Evolutionary conservation across 805 yeast genomes (phyloP).

Genomic region (Jamesozyma rosinii): DNA sequence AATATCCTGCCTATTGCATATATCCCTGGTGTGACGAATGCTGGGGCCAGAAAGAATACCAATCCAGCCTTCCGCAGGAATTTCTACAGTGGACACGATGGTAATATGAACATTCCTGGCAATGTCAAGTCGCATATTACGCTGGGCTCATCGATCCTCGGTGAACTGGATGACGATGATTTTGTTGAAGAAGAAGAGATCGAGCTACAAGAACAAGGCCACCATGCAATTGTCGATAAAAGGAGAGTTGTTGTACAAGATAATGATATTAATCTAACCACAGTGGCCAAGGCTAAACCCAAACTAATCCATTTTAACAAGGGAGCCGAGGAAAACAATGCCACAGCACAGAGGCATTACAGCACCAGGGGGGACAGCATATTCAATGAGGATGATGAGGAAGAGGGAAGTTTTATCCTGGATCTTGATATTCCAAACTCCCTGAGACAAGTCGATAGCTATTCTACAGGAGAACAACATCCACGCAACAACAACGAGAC

Average conservation of each 20-base stretch:
- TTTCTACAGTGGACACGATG: not conserved
- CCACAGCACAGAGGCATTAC: not conserved
- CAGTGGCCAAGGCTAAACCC: constrained; percentile 72
- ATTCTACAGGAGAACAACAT: not conserved
- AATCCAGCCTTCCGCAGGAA: not conserved
- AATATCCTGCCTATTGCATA: constrained; percentile 87
- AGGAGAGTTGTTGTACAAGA: not conserved
- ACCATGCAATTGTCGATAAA: not conserved
- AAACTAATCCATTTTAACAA: constrained; percentile 40
- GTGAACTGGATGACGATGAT: constrained; percentile 29
- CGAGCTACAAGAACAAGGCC: not conserved
- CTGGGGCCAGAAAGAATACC: not conserved
- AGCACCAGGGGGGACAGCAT: not conserved
- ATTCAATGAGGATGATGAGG: constrained; percentile 9
- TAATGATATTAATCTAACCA: constrained; percentile 32
- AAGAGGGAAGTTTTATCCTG: constrained; percentile 25
- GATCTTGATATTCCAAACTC: constrained; percentile 22
- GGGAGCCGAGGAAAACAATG: constrained; percentile 8
- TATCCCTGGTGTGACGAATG: constrained; percentile 77
- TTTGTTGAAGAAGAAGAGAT: constrained; percentile 28
- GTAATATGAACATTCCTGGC: constrained; percentile 10
- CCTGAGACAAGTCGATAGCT: not conserved
- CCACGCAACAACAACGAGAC: not conserved
- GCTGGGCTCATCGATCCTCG: constrained; percentile 38
- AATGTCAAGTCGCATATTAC: constrained; percentile 30